phyloP scores from a whole-genome alignment of 2,329 filamentous ascomycete species.

The Arachnomyces sp. region DNA sequence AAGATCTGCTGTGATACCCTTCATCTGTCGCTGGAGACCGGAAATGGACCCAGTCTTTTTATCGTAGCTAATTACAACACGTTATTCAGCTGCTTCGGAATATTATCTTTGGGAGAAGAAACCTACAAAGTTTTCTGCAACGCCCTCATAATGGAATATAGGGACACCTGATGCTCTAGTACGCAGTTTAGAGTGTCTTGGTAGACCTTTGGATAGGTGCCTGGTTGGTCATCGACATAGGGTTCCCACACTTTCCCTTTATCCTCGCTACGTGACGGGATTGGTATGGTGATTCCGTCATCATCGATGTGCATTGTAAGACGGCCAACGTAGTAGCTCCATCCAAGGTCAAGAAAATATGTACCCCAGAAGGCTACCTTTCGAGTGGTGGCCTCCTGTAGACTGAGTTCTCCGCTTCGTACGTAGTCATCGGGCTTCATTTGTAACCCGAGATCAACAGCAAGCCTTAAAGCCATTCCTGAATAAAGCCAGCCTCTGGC shows the following conservation, averaged over 20 bases:
- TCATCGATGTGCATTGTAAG: constrained; percentile 10
- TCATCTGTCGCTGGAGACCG: constrained; percentile 7
- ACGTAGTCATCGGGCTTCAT: constrained; percentile 17
- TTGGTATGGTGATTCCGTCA: constrained; percentile 8
- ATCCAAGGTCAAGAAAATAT: constrained; percentile 20
- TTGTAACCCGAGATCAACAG: constrained; percentile 25
- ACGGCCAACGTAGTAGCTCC: constrained; percentile 14
- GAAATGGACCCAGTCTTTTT: constrained; percentile 9
- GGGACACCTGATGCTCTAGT: constrained; percentile 11
- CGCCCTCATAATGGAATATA: constrained; percentile 10
- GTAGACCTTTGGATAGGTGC: neutral
- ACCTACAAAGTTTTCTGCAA: constrained; percentile 13
- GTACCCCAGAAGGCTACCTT: constrained; percentile 24
- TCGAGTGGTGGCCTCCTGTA: constrained; percentile 20
- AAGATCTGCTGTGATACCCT: constrained; percentile 8
- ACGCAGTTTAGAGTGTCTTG: constrained; percentile 9
- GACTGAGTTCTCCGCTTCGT: constrained; percentile 14
- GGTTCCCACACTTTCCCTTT: constrained; percentile 2
- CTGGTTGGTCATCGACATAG: constrained; percentile 4
- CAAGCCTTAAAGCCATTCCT: constrained; percentile 29
- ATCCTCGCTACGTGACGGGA: constrained; percentile 4
- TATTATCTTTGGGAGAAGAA: neutral
- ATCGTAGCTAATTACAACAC: constrained; percentile 6
- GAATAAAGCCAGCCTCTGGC: constrained; percentile 32
- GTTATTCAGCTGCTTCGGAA: neutral